These are phyloP conservation scores for Paspalum notatum DNA, from an alignment of 176 grass and related monocot genomes.

Conservation along the genomic window DNA sequence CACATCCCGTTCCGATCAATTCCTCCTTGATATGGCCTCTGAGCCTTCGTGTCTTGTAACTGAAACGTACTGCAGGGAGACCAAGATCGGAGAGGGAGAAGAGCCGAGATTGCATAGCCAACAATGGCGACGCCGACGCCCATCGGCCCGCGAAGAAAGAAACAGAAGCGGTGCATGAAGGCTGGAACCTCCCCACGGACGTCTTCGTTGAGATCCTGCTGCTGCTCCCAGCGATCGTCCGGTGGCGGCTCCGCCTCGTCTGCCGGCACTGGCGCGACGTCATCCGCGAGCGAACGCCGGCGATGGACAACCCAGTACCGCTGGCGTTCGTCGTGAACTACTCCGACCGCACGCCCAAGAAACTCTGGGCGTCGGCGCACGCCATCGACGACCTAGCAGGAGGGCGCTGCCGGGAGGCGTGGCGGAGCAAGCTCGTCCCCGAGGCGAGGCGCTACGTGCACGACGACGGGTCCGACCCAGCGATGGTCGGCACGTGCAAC, in stretches of 20 bases:
- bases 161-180: not conserved
- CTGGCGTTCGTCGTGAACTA: not conserved
- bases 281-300: constrained; percentile 20
- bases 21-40: too few relatives aligned
- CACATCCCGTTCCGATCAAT: too few relatives aligned
- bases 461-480: not conserved
- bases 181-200: not conserved
- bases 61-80: too few relatives aligned
- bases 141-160: not conserved
- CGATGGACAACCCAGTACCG: not conserved
- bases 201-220: not conserved
- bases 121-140: not conserved
- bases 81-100: too few relatives aligned
- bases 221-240: not conserved
- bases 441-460: not conserved
- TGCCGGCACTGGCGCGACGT: constrained; percentile 23
- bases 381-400: not conserved
- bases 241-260: constrained; percentile 9
- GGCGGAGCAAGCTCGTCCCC: not conserved
- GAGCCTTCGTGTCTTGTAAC: too few relatives aligned
- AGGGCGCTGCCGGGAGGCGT: not conserved
- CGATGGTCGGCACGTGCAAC: constrained; percentile 27
- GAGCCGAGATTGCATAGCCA: not conserved
- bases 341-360: not conserved
- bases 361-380: not conserved